These are phyloP conservation scores for Boletus insuetus DNA, from an alignment of 768 basidiomycete species.

Conservation along the genomic window DNA sequence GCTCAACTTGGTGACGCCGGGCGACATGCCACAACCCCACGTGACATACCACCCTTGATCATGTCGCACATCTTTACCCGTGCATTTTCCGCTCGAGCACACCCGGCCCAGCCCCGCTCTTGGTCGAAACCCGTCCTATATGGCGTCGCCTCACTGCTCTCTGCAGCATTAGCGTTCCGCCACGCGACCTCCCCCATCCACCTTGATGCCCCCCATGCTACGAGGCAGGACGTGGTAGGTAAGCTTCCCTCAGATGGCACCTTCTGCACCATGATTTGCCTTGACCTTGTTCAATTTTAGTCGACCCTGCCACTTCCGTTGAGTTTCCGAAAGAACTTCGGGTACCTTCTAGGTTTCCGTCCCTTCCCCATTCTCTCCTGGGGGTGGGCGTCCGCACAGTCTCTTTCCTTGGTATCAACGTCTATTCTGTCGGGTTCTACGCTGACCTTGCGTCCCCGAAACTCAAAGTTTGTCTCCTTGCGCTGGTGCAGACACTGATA, in stretches of 20 bases:
- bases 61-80: constrained; percentile 8
- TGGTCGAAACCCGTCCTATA: constrained; percentile 28
- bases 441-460: constrained; percentile 71
- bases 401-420: constrained; percentile 83
- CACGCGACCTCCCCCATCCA: constrained; percentile 32
- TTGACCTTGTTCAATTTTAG: constrained; percentile 32
- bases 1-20: neutral
- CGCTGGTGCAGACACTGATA: neutral
- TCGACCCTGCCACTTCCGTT: constrained; percentile 73
- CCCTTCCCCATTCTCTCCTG: constrained; percentile 65
- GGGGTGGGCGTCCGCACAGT: constrained; percentile 88
- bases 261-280: neutral
- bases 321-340: constrained; percentile 65
- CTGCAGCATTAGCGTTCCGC: constrained; percentile 29
- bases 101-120: neutral
- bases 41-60: constrained; percentile 6
- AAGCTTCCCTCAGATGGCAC: neutral
- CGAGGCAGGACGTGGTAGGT: constrained; percentile 22
- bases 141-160: constrained; percentile 34
- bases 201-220: constrained; percentile 41
- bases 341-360: constrained; percentile 60
- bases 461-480: constrained; percentile 44
- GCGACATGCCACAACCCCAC: constrained; percentile 5
- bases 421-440: constrained; percentile 90
- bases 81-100: neutral